phyloP scores from a whole-genome alignment of 441 rosid species.

The Adansonia gregorii region DNA sequence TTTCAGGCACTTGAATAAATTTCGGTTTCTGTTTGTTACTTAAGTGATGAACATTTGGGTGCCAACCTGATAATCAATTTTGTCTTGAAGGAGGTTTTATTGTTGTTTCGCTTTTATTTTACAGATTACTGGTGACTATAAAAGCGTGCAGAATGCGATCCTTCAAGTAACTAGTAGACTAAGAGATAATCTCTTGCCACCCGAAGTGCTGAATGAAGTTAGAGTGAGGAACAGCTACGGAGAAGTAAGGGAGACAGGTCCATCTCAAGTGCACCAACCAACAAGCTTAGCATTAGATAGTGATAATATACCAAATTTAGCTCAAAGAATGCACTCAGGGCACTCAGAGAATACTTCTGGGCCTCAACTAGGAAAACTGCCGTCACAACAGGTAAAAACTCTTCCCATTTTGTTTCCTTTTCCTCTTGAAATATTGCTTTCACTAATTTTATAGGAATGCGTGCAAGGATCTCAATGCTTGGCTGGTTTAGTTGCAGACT shows the following conservation, averaged over 20 bases:
- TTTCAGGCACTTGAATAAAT: background rate
- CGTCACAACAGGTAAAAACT: slow-evolving; percentile 43
- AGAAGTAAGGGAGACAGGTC: slow-evolving; percentile 27
- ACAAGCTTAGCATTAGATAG: slow-evolving; percentile 18
- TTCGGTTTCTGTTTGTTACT: background rate
- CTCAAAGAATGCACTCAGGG: slow-evolving; percentile 25
- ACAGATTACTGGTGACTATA: slow-evolving; percentile 51
- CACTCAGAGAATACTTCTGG: slow-evolving; percentile 22
- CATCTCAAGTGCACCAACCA: slow-evolving; percentile 25
- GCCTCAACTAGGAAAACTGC: slow-evolving; percentile 27
- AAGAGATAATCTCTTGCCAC: slow-evolving; percentile 44
- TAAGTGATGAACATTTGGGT: slow-evolving; percentile 7
- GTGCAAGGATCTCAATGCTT: slow-evolving; percentile 32
- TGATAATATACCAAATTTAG: slow-evolving; percentile 24
- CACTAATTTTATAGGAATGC: slow-evolving; percentile 17
- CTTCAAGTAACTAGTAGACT: slow-evolving; percentile 44
- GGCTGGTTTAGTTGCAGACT: slow-evolving; percentile 36
- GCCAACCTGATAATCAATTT: slow-evolving; percentile 15
- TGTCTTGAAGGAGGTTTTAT: background rate
- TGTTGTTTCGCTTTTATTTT: slow-evolving; percentile 20
- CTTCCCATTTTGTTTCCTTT: slow-evolving; percentile 13
- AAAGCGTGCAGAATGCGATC: slow-evolving; percentile 48
- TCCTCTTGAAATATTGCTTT: slow-evolving; percentile 8
- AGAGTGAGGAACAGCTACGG: slow-evolving; percentile 34
- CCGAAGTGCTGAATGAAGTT: slow-evolving; percentile 41